phyloP scores from a whole-genome alignment of 164 flowering plant genomes.

The Cinnamomum chago region DNA sequence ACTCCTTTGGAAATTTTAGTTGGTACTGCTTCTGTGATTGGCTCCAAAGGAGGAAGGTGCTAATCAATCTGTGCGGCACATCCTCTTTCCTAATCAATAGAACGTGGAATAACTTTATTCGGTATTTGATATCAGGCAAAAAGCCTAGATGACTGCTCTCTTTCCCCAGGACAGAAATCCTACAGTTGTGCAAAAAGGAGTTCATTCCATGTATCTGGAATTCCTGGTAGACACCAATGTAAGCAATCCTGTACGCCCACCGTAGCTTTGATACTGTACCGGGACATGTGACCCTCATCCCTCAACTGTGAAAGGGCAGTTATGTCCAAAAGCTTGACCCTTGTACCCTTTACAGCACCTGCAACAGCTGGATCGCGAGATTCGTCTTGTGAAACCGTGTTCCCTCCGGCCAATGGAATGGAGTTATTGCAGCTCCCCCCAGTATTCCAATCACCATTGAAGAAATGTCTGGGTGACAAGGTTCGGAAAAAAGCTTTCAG shows the following conservation, averaged over 20 bases:
- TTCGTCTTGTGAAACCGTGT: conserved; percentile 42
- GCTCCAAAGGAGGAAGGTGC: not conserved
- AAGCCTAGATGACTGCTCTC: not conserved
- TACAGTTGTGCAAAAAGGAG: conserved; percentile 58
- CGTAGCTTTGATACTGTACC: conserved; percentile 34
- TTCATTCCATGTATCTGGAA: conserved; percentile 89
- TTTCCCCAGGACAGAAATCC: not conserved
- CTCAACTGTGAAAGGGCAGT: conserved; percentile 64
- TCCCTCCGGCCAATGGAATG: conserved; percentile 46
- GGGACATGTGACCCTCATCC: conserved; percentile 73
- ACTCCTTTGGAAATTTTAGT: too few species aligned
- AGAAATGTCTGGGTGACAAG: conserved; percentile 72
- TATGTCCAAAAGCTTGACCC: conserved; percentile 59
- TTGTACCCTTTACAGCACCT: conserved; percentile 57
- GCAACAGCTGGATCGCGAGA: conserved; percentile 51
- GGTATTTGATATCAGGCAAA: not conserved
- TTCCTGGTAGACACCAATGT: conserved; percentile 92
- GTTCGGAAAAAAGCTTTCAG: conserved; percentile 68
- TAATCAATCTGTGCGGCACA: not conserved
- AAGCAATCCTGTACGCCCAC: conserved; percentile 58
- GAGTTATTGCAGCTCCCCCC: conserved; percentile 74
- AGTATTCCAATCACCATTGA: conserved; percentile 74
- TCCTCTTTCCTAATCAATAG: not conserved
- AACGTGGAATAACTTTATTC: too few species aligned
- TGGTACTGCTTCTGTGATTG: not conserved